Evolutionary conservation across 768 basidiomycete genomes (phyloP).

Genomic region (Leccinum pellstonianum): DNA sequence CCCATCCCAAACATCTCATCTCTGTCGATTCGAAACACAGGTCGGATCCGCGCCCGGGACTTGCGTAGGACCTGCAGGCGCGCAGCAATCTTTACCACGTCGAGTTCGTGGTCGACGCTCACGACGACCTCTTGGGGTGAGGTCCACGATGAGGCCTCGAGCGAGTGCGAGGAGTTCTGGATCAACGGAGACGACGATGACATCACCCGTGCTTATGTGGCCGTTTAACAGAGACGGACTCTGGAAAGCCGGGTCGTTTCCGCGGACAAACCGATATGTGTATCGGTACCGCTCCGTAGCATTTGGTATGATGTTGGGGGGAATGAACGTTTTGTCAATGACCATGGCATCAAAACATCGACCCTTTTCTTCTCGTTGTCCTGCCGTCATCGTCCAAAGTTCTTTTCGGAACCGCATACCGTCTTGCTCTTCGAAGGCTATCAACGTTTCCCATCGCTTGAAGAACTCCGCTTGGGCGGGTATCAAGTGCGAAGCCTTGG

Average conservation of each 20-base stretch:
- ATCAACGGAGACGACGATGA: conserved; percentile 84
- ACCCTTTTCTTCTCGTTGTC: conserved; percentile 76
- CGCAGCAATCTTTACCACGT: conserved; percentile 45
- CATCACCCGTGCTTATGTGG: conserved; percentile 75
- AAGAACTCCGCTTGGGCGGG: conserved; percentile 72
- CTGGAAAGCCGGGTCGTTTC: conserved; percentile 13
- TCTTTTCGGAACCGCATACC: conserved; percentile 82
- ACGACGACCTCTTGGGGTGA: conserved; percentile 64
- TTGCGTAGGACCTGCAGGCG: conserved; percentile 33
- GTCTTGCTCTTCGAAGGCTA: conserved; percentile 87
- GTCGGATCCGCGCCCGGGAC: conserved; percentile 10
- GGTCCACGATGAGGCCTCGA: conserved; percentile 77
- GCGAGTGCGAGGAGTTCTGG: conserved; percentile 83
- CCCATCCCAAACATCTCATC: conserved; percentile 92
- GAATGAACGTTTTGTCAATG: conserved; percentile 46
- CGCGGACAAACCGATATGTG: conserved; percentile 70
- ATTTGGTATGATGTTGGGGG: conserved; percentile 13
- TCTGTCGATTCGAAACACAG: conserved; percentile 84
- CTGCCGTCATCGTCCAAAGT: conserved; percentile 87
- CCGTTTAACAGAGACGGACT: conserved; percentile 60
- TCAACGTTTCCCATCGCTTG: conserved; percentile 83
- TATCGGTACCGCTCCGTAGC: conserved; percentile 70
- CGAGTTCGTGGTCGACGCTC: conserved; percentile 82
- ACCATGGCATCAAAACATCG: conserved; percentile 85
- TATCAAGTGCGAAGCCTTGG: conserved; percentile 81